Conservation (phyloP, 129 eudicot genomes). For the Silybum marianum region DNA sequence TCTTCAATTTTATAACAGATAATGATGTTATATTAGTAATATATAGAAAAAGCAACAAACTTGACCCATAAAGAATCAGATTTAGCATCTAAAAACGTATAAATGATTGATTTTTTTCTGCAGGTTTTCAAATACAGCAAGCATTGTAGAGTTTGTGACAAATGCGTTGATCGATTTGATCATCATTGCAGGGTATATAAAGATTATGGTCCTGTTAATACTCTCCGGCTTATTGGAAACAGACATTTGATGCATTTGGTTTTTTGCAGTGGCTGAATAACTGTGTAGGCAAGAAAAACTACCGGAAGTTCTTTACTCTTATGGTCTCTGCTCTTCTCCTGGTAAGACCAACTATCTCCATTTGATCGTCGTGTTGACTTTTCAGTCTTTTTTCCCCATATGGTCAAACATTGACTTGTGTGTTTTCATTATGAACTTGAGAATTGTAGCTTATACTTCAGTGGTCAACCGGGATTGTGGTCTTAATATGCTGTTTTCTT, state of each 20-base stretch:
- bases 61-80: not conserved
- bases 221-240: not conserved
- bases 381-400: slow-evolving; percentile 26
- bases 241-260: slow-evolving; percentile 21
- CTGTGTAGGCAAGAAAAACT: slow-evolving; percentile 94
- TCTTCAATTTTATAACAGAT: not conserved
- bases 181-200: slow-evolving; percentile 97
- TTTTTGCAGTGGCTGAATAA: slow-evolving; percentile 87
- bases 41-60: slow-evolving; percentile 3
- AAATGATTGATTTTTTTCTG: slow-evolving; percentile 19
- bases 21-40: not conserved
- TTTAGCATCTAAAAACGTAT: not conserved
- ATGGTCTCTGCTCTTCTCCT: slow-evolving; percentile 93
- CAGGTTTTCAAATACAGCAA: slow-evolving; percentile 99
- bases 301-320: slow-evolving; percentile 84
- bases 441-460: slow-evolving; percentile 94
- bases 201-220: not conserved
- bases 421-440: slow-evolving; percentile 51
- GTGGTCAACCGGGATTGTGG: slow-evolving; percentile 98
- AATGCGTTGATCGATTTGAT: slow-evolving; percentile 93
- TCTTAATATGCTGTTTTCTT: slow-evolving; percentile 80
- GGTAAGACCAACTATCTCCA: slow-evolving; percentile 51
- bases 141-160: slow-evolving; percentile 99
- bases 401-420: slow-evolving; percentile 42
- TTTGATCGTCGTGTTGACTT: slow-evolving; percentile 10